Evolutionary conservation across 768 basidiomycete genomes (phyloP).

Genomic region (Boletus bicolor): DNA sequence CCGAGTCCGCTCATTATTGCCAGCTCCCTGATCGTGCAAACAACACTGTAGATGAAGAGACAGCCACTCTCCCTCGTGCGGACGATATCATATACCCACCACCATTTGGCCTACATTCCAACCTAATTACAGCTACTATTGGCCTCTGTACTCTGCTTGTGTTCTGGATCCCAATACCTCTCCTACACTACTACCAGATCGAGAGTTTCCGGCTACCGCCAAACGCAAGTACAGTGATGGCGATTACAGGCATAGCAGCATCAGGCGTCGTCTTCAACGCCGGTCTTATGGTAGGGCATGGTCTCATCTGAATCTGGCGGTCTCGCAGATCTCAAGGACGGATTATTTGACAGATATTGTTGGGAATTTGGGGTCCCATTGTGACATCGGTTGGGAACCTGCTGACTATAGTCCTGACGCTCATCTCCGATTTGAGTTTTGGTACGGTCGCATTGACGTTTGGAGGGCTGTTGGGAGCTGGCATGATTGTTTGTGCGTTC

Average conservation of each 20-base stretch:
- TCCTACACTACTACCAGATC: slow-evolving; percentile 62
- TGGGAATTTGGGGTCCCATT: slow-evolving; percentile 86
- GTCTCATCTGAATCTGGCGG: background rate
- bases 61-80: slow-evolving; percentile 14
- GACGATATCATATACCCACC: slow-evolving; percentile 49
- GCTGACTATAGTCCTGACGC: slow-evolving; percentile 90
- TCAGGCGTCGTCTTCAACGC: slow-evolving; percentile 80
- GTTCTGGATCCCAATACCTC: slow-evolving; percentile 76
- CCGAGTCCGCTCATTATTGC: slow-evolving; percentile 42
- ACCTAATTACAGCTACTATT: slow-evolving; percentile 75
- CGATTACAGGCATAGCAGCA: slow-evolving; percentile 65
- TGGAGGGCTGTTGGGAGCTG: slow-evolving; percentile 75
- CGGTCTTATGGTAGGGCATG: slow-evolving; percentile 68
- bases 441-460: slow-evolving; percentile 62
- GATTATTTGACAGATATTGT: slow-evolving; percentile 51
- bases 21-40: slow-evolving; percentile 42
- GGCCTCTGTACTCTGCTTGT: slow-evolving; percentile 71
- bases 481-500: slow-evolving; percentile 80
- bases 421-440: slow-evolving; percentile 74
- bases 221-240: slow-evolving; percentile 40
- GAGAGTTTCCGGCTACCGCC: slow-evolving; percentile 70
- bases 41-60: slow-evolving; percentile 20
- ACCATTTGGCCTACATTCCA: slow-evolving; percentile 84
- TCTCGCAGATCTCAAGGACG: slow-evolving; percentile 3
- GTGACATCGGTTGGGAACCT: slow-evolving; percentile 86